Percentiles rank a stretch among this genome's conserved stretches.
Evolutionary conservation across 2,329 filamentous ascomycete genomes (phyloP).

Genomic region (Phaeosphaeriaceae sp.): DNA sequence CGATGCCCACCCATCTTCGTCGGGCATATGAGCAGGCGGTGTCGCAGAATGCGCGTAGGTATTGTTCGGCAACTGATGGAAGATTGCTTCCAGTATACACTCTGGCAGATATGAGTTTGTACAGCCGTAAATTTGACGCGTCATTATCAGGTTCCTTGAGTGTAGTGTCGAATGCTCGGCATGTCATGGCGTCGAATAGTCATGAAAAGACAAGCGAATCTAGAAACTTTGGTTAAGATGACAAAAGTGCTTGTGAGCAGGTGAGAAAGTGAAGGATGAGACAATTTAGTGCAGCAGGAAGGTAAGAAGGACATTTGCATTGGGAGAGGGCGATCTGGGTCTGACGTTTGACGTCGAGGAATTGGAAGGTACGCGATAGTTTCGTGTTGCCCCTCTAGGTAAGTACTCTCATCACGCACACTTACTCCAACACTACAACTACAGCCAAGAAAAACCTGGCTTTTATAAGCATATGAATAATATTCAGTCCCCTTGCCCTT

Average conservation of each 20-base stretch:
- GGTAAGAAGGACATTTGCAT: constrained; percentile 11
- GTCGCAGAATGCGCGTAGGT: constrained; percentile 37
- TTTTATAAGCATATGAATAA: too few relatives aligned
- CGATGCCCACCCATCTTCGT: constrained; percentile 41
- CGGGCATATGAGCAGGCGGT: constrained; percentile 14
- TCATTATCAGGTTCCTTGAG: constrained; percentile 29
- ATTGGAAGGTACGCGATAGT: constrained; percentile 22
- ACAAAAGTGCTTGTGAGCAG: constrained; percentile 2
- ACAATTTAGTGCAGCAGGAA: neutral
- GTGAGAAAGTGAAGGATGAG: neutral
- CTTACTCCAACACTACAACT: too few relatives aligned
- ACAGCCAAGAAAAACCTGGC: too few relatives aligned
- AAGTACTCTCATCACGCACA: neutral
- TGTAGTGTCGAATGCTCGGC: constrained; percentile 23
- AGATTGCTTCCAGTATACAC: constrained; percentile 13
- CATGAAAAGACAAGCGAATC: neutral
- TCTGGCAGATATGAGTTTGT: constrained; percentile 20
- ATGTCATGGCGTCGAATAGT: constrained; percentile 17
- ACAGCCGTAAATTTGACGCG: constrained; percentile 23
- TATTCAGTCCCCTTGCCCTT: too few relatives aligned
- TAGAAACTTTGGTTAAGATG: neutral
- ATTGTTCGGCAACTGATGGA: constrained; percentile 25
- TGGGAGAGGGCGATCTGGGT: constrained; percentile 12
- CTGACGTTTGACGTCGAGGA: constrained; percentile 25
- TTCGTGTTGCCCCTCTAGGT: constrained; percentile 3